A percentile compares a stretch with the other conserved stretches of the same genome.
phyloP scores from a whole-genome alignment of 768 basidiomycete species.

The Crassisporium funariophilum region DNA sequence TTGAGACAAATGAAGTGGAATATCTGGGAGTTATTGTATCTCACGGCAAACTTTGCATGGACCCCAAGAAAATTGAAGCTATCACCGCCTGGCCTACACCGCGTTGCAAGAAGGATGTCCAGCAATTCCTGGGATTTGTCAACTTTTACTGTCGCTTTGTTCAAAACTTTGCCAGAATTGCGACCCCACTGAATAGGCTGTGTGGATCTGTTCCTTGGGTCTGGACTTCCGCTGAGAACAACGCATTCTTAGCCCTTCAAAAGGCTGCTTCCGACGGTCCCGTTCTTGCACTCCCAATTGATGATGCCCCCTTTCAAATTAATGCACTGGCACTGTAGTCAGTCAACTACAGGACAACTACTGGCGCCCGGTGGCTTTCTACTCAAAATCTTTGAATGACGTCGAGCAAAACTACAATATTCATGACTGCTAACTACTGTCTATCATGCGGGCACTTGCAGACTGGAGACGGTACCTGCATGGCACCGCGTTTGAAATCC shows the following conservation, averaged over 20 bases:
- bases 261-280: conserved; percentile 11
- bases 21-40: conserved; percentile 31
- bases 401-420: conserved; percentile 38
- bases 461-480: conserved; percentile 32
- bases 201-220: neutral
- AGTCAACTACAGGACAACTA: conserved; percentile 19
- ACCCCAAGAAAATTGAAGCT: conserved; percentile 28
- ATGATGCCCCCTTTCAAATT: conserved; percentile 13
- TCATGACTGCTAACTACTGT: conserved; percentile 46
- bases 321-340: conserved; percentile 39
- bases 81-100: neutral
- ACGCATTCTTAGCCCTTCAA: conserved; percentile 2
- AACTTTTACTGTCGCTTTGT: conserved; percentile 23
- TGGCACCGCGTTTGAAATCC: conserved; percentile 6
- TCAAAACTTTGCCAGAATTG: conserved; percentile 11
- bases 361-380: conserved; percentile 39
- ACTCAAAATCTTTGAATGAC: conserved; percentile 23
- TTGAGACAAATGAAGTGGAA: conserved; percentile 14
- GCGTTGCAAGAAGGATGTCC: conserved; percentile 12
- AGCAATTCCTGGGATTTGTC: conserved; percentile 23
- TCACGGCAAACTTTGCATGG: conserved; percentile 27
- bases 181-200: conserved; percentile 25
- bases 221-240: neutral
- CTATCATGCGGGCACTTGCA: conserved; percentile 38
- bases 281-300: conserved; percentile 20